Evolutionary conservation across 2,329 filamentous ascomycete genomes (phyloP).

Genomic region (Aspergillus sp.): DNA sequence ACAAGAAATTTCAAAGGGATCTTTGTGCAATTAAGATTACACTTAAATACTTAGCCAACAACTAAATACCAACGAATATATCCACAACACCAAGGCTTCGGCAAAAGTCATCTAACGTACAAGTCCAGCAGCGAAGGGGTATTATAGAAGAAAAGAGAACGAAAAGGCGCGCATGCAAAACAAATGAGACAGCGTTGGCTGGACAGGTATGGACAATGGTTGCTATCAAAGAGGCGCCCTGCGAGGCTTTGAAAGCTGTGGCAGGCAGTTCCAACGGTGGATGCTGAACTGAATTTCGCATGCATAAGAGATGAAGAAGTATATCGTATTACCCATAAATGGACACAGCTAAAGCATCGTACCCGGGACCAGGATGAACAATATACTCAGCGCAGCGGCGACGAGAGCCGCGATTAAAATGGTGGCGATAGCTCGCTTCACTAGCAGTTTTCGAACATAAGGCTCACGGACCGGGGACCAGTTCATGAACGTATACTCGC

Average conservation of each 20-base stretch:
- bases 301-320: background rate
- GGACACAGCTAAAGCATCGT: conserved; percentile 45
- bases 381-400: conserved; percentile 76
- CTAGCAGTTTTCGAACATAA: conserved; percentile 82
- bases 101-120: conserved; percentile 29
- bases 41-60: conserved; percentile 6
- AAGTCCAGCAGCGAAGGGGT: conserved; percentile 32
- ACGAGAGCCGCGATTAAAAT: conserved; percentile 72
- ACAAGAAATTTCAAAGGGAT: background rate
- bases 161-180: conserved; percentile 20
- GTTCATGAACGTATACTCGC: conserved; percentile 94
- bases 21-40: conserved; percentile 7
- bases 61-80: conserved; percentile 14
- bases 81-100: conserved; percentile 24
- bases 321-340: background rate
- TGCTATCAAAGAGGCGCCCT: background rate
- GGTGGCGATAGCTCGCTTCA: conserved; percentile 79
- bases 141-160: conserved; percentile 26
- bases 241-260: background rate
- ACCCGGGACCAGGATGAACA: conserved; percentile 95
- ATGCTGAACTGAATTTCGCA: background rate
- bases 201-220: conserved; percentile 1
- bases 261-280: background rate
- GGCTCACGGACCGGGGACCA: conserved; percentile 87
- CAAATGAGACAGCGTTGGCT: background rate